Evolutionary conservation across 495 filamentous ascomycete species (phyloP).

Genomic region (Trichoderma gamsii): DNA sequence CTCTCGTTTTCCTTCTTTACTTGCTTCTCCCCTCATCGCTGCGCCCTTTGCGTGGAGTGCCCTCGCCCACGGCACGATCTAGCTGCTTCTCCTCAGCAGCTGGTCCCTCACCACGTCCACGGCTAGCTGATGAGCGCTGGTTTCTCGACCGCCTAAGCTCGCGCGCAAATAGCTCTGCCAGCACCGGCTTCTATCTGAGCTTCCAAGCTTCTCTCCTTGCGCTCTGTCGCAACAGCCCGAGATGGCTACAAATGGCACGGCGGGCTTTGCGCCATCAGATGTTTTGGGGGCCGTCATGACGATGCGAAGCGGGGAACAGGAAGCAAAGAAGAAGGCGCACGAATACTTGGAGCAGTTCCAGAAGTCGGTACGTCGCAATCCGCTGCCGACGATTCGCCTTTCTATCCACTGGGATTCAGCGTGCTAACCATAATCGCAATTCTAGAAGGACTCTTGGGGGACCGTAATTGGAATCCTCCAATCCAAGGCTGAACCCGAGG

Average conservation of each 20-base stretch:
- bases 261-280: conserved; percentile 63
- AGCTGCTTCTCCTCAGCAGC: neutral
- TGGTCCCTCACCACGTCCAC: neutral
- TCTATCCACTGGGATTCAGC: neutral
- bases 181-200: no score
- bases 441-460: conserved; percentile 81
- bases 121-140: conserved; percentile 4
- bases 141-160: neutral
- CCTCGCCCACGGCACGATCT: neutral
- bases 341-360: conserved; percentile 92
- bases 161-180: neutral
- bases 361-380: conserved; percentile 75
- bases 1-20: neutral
- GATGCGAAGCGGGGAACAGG: conserved; percentile 78
- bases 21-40: neutral
- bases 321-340: conserved; percentile 83
- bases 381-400: conserved; percentile 12
- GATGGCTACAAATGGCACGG: conserved; percentile 66
- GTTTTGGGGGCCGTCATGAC: conserved; percentile 83
- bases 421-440: neutral
- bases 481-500: conserved; percentile 66
- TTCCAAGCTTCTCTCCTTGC: neutral
- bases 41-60: neutral
- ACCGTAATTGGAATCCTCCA: conserved; percentile 80
- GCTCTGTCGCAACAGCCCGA: conserved; percentile 23